Conservation (phyloP, 2,329 filamentous ascomycete genomes). For the Diplodia scrobiculata region DNA sequence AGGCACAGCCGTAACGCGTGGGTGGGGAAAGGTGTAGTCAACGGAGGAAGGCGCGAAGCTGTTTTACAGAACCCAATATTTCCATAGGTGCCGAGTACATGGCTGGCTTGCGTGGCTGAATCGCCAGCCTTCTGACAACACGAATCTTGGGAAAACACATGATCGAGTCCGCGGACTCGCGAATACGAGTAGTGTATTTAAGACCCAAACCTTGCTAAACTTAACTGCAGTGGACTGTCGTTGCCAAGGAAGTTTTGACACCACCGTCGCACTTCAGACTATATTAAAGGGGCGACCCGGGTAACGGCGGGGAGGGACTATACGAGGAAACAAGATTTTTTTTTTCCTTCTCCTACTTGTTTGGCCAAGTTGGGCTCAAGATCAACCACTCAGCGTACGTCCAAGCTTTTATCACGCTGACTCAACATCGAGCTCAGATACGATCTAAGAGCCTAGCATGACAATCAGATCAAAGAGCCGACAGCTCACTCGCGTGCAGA, state of each 20-base stretch:
- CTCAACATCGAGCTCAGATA: no score
- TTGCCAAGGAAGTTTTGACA: conserved; percentile 12
- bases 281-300: conserved; percentile 8
- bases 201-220: conserved; percentile 6
- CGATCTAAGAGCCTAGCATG: no score
- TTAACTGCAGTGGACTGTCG: not conserved
- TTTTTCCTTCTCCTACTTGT: not conserved
- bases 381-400: no score
- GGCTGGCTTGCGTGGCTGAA: not conserved
- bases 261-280: not conserved
- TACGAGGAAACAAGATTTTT: not conserved
- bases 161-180: not conserved
- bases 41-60: not conserved
- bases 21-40: not conserved
- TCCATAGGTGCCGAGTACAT: not conserved
- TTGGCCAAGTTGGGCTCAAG: no score
- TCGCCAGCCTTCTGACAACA: not conserved
- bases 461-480: no score
- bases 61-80: not conserved
- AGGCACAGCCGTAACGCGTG: not conserved
- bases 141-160: not conserved
- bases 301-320: not conserved
- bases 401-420: no score
- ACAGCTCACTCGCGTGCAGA: no score
- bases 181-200: not conserved